Evolutionary conservation across 192 early-diverging fungal genomes (phyloP).

Genomic region (Backusella morwellensis): DNA sequence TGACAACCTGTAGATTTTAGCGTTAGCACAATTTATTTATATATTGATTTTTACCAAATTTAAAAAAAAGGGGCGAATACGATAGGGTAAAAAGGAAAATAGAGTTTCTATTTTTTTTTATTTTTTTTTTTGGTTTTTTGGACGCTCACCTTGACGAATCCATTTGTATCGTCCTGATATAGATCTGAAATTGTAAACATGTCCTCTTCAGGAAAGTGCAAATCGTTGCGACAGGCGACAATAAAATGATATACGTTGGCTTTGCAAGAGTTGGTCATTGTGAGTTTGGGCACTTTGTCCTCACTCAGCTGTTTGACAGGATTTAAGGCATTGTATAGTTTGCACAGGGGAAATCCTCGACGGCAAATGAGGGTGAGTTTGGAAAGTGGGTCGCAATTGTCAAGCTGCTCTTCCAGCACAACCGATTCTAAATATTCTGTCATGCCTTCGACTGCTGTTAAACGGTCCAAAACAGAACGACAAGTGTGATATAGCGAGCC

Average conservation of each 20-base stretch:
- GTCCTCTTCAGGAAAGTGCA: slow-evolving; percentile 69
- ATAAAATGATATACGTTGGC: slow-evolving; percentile 86
- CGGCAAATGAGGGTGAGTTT: slow-evolving; percentile 73
- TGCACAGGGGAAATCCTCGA: slow-evolving; percentile 67
- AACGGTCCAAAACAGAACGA: slow-evolving; percentile 63
- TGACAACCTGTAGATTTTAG: slow-evolving; percentile 59
- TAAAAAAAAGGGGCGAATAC: not conserved
- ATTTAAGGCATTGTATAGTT: slow-evolving; percentile 67
- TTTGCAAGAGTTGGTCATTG: slow-evolving; percentile 70
- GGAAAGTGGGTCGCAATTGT: slow-evolving; percentile 56
- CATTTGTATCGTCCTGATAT: slow-evolving; percentile 94
- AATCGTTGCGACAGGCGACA: slow-evolving; percentile 78
- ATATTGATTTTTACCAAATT: slow-evolving; percentile 59
- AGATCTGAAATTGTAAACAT: slow-evolving; percentile 86
- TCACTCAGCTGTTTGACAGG: slow-evolving; percentile 59
- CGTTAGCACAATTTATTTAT: not conserved
- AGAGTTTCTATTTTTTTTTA: not conserved
- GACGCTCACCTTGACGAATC: slow-evolving; percentile 83
- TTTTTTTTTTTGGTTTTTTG: not conserved
- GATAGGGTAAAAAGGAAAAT: not conserved
- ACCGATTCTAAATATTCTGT: slow-evolving; percentile 50
- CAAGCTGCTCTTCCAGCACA: not conserved
- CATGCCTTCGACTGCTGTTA: slow-evolving; percentile 72
- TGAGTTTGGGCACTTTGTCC: slow-evolving; percentile 41
- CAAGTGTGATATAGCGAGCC: slow-evolving; percentile 72